Evolutionary conservation across 2,329 filamentous ascomycete species (phyloP), one percentile per base, ranked within the genome.

Genomic region (Penicillium sclerotiorum): DNA sequence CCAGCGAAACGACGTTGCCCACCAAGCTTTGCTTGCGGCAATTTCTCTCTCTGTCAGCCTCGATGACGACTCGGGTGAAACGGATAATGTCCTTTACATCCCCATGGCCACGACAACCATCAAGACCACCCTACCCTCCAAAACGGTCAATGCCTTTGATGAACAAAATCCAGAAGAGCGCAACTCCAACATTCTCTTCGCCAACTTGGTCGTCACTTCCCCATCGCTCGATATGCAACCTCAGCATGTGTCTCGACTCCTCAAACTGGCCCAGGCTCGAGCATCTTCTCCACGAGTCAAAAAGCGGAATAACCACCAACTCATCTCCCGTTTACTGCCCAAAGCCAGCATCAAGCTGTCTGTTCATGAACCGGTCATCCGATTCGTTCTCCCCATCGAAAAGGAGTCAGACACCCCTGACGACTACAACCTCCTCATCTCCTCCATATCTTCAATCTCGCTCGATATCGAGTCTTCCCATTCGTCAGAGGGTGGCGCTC

Each of bases 21-120:
- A 99, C 69, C 93, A 99, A 76, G 94, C 92, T 9, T 80, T 99
- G 28, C 82, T 94, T 18, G 94, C 93, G 15, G 94, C 92, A 3
- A 84, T 99, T 33, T 96, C 94, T 1, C 89, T 99, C 48, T 93
- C 93, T 0, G 80, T 97, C 49, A 94, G 91, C 32, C 79, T 99
- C 28, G 92, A 96, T 63, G 91, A 96, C 67, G 90, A 90, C n/a
- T 84, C 87, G 22, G 89, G 88, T 8, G 88, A 89, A 61, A 87
- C 90, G 0, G 90, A 96, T 67, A 86, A 93, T 46, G 81, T 99
- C 50, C 74, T 96, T 18, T 99, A 99, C 68, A 83, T 99, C 36
- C 94, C 94, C 1, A 97, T 99, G 94, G 89, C 93, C 17, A 99
- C 94, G 1, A 96, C 92, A 2, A 99, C 87, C 0, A 84, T 97